A percentile compares a stretch with the other conserved stretches of the same genome.
Conservation (phyloP, 75 land plant species). For the Selaginella tamariscina region DNA sequence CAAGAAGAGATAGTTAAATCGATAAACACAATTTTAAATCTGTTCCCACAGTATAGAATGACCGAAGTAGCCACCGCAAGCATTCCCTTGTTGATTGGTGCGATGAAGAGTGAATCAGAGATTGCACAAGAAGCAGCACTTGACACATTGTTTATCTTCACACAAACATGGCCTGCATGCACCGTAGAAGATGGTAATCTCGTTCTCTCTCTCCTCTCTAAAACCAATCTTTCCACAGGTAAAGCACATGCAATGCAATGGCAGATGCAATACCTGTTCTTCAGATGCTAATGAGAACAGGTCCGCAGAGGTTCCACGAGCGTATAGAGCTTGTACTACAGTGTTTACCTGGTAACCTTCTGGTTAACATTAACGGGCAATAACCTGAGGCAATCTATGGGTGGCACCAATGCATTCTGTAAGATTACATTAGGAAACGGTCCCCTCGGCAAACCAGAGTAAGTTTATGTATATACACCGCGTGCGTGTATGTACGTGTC, state of each 20-base stretch:
- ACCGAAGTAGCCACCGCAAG: conserved; percentile 24
- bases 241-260: conserved; percentile 24
- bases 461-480: background rate
- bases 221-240: too few relatives aligned
- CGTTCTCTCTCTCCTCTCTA: too few relatives aligned
- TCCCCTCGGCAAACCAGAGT: conserved; percentile 27
- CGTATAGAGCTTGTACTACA: conserved; percentile 17
- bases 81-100: conserved; percentile 22
- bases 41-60: conserved; percentile 14
- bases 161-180: conserved; percentile 19
- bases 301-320: conserved; percentile 18
- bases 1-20: conserved; percentile 20
- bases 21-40: conserved; percentile 18
- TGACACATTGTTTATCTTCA: conserved; percentile 15
- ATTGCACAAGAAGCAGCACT: conserved; percentile 23
- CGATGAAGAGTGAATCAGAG: conserved; percentile 16
- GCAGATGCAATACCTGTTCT: conserved; percentile 24
- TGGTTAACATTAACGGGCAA: conserved; percentile 24
- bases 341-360: conserved; percentile 22
- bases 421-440: conserved; percentile 28
- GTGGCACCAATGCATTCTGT: conserved; percentile 28
- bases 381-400: conserved; percentile 25
- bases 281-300: conserved; percentile 18
- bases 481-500: background rate
- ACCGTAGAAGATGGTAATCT: conserved; percentile 15